Percentiles rank a stretch among this genome's conserved stretches.
Evolutionary conservation across 106 monocot genomes (phyloP).

Genomic region (Ottelia alismoides): DNA sequence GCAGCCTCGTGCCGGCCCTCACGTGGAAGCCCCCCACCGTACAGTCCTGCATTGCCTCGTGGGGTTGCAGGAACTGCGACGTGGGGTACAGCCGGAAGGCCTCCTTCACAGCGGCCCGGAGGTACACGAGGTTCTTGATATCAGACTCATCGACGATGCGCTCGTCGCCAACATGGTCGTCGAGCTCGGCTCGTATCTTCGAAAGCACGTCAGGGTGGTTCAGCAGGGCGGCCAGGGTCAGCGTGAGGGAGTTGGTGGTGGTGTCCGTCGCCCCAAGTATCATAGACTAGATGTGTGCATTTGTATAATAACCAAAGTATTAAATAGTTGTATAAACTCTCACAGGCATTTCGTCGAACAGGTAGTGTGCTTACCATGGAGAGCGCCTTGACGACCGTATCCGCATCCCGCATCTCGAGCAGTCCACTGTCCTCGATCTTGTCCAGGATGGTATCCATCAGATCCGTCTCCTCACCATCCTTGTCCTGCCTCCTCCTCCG

Average conservation of each 20-base stretch:
- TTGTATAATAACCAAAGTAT: not conserved
- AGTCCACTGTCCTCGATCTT: slow-evolving; percentile 1
- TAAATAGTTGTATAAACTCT: not conserved
- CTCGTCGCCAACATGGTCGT: slow-evolving; percentile 11
- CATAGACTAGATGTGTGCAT: no score
- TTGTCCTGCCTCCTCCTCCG: not conserved
- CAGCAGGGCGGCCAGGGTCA: slow-evolving; percentile 6
- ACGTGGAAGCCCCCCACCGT: slow-evolving; percentile 18
- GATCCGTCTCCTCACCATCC: slow-evolving; percentile 5
- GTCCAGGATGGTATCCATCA: slow-evolving; percentile 25
- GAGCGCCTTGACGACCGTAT: slow-evolving; percentile 20
- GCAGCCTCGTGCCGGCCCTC: slow-evolving; percentile 12
- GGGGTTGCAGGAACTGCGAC: slow-evolving; percentile 11
- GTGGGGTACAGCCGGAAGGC: slow-evolving; percentile 17
- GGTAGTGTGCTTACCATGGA: slow-evolving; percentile 15
- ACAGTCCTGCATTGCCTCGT: slow-evolving; percentile 18
- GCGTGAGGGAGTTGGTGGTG: slow-evolving; percentile 10
- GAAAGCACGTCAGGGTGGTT: slow-evolving; percentile 8
- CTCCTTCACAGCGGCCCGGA: slow-evolving; percentile 27
- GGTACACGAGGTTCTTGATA: slow-evolving; percentile 22
- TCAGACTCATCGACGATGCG: slow-evolving; percentile 23
- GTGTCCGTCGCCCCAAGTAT: slow-evolving; percentile 21
- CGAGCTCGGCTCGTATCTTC: slow-evolving; percentile 24
- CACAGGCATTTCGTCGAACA: not conserved
- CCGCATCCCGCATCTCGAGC: not conserved